phyloP scores from a whole-genome alignment of 2,329 filamentous ascomycete genomes.

The Aureobasidium sp. region DNA sequence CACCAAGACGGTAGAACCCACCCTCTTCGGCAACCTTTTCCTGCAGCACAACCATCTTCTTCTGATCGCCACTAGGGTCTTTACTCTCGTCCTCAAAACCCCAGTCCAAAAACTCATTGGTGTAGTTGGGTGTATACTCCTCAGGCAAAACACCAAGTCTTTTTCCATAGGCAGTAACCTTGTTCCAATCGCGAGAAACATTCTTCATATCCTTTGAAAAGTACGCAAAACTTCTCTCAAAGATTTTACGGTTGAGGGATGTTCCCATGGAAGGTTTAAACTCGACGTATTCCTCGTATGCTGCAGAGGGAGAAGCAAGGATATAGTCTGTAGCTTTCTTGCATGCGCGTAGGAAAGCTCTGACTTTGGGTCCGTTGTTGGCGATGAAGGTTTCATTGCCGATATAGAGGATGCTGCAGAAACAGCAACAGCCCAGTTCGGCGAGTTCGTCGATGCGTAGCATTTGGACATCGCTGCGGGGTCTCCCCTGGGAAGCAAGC shows the following conservation, averaged over 20 bases:
- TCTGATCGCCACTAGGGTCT: constrained; percentile 78
- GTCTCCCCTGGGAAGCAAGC: constrained; percentile 69
- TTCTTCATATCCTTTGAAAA: constrained; percentile 81
- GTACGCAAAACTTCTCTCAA: constrained; percentile 81
- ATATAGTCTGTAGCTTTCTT: constrained; percentile 81
- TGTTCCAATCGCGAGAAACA: constrained; percentile 77
- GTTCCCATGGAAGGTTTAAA: constrained; percentile 78
- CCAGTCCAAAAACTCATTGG: constrained; percentile 76
- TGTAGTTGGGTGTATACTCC: constrained; percentile 76
- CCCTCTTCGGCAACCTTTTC: constrained; percentile 70
- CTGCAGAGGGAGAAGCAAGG: constrained; percentile 65
- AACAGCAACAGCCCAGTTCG: constrained; percentile 84
- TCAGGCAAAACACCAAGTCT: constrained; percentile 72
- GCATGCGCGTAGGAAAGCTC: constrained; percentile 75
- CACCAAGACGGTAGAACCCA: constrained; percentile 55
- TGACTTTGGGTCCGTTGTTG: constrained; percentile 71
- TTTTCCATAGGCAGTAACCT: constrained; percentile 82
- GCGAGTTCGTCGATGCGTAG: constrained; percentile 84
- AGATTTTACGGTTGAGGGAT: constrained; percentile 79
- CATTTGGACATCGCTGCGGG: constrained; percentile 78
- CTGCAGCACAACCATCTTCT: constrained; percentile 76
- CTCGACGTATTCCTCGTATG: constrained; percentile 75
- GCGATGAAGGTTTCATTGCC: constrained; percentile 76
- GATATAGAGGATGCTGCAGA: constrained; percentile 85
- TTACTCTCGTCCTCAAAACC: constrained; percentile 67